These are phyloP conservation scores for Epichloe sibirici DNA, from an alignment of 2,329 filamentous ascomycete genomes.

Conservation along the genomic window DNA sequence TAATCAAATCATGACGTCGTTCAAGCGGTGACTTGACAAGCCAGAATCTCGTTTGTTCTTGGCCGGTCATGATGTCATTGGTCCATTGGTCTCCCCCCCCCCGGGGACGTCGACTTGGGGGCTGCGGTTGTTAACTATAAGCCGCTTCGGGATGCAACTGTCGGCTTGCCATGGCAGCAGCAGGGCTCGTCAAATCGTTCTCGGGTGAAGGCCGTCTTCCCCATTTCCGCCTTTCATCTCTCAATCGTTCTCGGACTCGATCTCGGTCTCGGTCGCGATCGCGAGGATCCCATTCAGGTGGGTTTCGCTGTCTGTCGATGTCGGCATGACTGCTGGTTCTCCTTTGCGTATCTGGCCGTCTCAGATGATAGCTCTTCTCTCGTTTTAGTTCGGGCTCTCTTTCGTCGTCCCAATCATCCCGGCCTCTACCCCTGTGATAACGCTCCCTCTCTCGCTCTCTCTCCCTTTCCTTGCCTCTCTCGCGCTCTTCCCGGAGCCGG, in stretches of 20 bases:
- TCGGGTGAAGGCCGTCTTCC: constrained; percentile 21
- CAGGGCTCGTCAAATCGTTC: constrained; percentile 19
- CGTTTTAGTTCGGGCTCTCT: constrained; percentile 19
- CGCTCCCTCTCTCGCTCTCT: constrained; percentile 25
- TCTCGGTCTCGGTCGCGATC: constrained; percentile 3
- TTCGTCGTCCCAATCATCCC: constrained; percentile 22
- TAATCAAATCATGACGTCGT: too few relatives aligned
- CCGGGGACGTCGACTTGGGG: too few relatives aligned
- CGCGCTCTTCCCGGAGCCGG: constrained; percentile 14
- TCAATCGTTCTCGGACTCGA: constrained; percentile 18
- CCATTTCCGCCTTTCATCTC: constrained; percentile 23
- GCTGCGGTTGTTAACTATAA: constrained; percentile 13
- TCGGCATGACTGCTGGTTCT: constrained; percentile 40
- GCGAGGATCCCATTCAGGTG: constrained; percentile 20
- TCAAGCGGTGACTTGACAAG: too few relatives aligned
- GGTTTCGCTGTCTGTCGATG: constrained; percentile 29
- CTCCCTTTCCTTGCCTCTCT: constrained; percentile 21
- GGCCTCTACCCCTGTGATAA: constrained; percentile 20
- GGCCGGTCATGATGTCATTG: too few relatives aligned
- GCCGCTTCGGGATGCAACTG: constrained; percentile 21
- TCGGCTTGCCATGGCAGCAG: constrained; percentile 20
- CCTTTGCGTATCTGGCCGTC: constrained; percentile 28
- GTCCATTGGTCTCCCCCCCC: too few relatives aligned
- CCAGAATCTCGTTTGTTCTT: not conserved
- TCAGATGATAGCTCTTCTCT: constrained; percentile 23